phyloP scores from a whole-genome alignment of 202 grass and related monocot species.

The Brachypodium distachyon region DNA sequence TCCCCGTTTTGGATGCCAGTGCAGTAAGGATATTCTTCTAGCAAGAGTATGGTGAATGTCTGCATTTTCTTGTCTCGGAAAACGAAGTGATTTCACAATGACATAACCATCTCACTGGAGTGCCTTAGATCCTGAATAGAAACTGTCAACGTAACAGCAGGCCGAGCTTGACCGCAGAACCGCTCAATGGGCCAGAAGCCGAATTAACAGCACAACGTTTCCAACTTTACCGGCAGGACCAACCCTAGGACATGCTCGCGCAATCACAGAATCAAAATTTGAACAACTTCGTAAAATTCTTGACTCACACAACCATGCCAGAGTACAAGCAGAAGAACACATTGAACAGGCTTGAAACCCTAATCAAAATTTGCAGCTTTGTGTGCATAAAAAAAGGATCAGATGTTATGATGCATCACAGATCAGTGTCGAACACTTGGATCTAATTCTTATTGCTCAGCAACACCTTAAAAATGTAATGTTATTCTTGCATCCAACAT shows the following conservation, averaged over 20 bases:
- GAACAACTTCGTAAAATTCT: neutral
- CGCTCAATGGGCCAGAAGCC: neutral
- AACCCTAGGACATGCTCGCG: neutral
- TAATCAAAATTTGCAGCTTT: neutral
- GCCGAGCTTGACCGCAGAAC: neutral
- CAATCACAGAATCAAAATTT: neutral
- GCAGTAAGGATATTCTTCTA: neutral
- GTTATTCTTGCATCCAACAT: neutral
- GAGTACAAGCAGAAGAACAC: neutral
- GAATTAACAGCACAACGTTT: neutral
- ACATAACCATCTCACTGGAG: neutral
- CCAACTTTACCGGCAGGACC: neutral
- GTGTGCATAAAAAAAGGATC: neutral
- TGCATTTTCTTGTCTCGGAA: neutral
- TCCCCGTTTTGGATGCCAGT: neutral
- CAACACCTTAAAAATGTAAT: slow-evolving; percentile 1
- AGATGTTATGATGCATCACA: neutral
- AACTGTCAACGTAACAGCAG: neutral
- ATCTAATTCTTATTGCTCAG: neutral
- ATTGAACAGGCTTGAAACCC: neutral
- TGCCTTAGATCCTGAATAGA: neutral
- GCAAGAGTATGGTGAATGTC: neutral
- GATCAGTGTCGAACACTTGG: neutral
- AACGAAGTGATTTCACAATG: neutral
- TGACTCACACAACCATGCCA: neutral